phyloP scores from a whole-genome alignment of 495 filamentous ascomycete genomes.

The Aspergillus sparsus region DNA sequence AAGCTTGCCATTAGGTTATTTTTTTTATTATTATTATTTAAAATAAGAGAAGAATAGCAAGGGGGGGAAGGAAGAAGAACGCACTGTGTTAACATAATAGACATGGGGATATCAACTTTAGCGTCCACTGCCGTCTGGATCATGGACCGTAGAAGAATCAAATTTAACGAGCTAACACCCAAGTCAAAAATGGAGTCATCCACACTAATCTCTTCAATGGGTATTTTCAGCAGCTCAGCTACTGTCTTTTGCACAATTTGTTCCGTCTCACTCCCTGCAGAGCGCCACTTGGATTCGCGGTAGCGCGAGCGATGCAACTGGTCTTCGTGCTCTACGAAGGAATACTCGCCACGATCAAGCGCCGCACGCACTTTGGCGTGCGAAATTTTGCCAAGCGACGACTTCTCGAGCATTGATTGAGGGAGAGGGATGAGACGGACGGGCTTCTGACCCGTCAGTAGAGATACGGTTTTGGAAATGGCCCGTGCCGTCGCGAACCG shows the following conservation, averaged over 20 bases:
- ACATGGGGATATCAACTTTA: slow-evolving; percentile 17
- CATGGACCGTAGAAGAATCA: slow-evolving; percentile 24
- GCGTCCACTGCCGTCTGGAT: slow-evolving; percentile 13
- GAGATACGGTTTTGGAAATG: slow-evolving; percentile 4
- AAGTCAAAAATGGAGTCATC: slow-evolving; percentile 38
- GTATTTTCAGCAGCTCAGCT: slow-evolving; percentile 22
- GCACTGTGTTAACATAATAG: slow-evolving; percentile 11
- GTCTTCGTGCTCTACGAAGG: slow-evolving; percentile 3
- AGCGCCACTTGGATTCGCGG: neutral
- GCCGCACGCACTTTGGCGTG: slow-evolving; percentile 37
- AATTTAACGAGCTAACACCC: slow-evolving; percentile 44
- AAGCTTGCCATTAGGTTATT: neutral
- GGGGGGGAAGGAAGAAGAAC: neutral
- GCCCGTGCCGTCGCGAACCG: neutral
- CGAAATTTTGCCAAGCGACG: slow-evolving; percentile 53
- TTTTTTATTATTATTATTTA: no score
- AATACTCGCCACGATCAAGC: slow-evolving; percentile 37
- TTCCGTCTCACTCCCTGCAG: slow-evolving; percentile 14
- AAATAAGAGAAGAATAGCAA: no score
- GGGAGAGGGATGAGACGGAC: slow-evolving; percentile 24
- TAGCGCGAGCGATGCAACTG: neutral
- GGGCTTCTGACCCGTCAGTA: slow-evolving; percentile 3
- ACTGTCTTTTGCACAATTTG: slow-evolving; percentile 23
- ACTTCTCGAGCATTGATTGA: slow-evolving; percentile 26
- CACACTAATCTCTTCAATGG: slow-evolving; percentile 25